Percentiles rank a stretch among this genome's conserved stretches.
phyloP scores from a whole-genome alignment of 495 filamentous ascomycete species.

The Neurospora intermedia region DNA sequence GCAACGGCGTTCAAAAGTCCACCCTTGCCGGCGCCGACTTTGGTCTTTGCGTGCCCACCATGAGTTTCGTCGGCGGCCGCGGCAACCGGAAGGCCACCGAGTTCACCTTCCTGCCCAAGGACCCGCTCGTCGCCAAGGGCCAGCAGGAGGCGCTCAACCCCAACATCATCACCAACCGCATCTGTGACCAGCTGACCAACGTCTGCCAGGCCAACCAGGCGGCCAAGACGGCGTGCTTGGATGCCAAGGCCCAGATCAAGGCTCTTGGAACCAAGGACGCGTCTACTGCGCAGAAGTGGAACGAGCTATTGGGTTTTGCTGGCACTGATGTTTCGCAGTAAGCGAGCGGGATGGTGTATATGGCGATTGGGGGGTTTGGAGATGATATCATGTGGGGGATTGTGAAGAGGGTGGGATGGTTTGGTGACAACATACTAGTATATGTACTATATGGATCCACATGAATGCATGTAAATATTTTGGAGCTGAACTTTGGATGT shows the following conservation, averaged over 20 bases:
- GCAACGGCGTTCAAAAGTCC: constrained; percentile 10
- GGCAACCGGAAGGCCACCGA: constrained; percentile 34
- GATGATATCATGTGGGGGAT: not conserved
- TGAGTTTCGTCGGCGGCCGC: constrained; percentile 41
- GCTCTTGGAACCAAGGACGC: constrained; percentile 30
- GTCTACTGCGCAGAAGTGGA: constrained; percentile 33
- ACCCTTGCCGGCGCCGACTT: constrained; percentile 34
- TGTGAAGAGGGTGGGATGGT: not conserved
- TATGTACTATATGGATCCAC: not conserved
- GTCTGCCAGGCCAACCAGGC: constrained; percentile 46
- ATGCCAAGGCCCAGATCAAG: constrained; percentile 31
- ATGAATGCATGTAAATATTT: not conserved
- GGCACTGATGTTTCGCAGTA: constrained; percentile 16
- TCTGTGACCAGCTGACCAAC: constrained; percentile 50
- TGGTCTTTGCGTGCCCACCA: constrained; percentile 43
- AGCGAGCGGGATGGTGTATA: not conserved
- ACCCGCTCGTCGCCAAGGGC: constrained; percentile 35
- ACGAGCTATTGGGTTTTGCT: constrained; percentile 31
- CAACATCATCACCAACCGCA: constrained; percentile 56
- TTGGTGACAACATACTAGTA: not conserved
- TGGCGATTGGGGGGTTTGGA: no score
- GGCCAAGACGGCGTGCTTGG: constrained; percentile 35
- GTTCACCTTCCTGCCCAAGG: constrained; percentile 44
- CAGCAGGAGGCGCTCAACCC: constrained; percentile 47
- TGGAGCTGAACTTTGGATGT: not conserved